Base-by-base conservation (phyloP, 2,329 filamentous ascomycete species). In the Chaetomium globosum region DNA sequence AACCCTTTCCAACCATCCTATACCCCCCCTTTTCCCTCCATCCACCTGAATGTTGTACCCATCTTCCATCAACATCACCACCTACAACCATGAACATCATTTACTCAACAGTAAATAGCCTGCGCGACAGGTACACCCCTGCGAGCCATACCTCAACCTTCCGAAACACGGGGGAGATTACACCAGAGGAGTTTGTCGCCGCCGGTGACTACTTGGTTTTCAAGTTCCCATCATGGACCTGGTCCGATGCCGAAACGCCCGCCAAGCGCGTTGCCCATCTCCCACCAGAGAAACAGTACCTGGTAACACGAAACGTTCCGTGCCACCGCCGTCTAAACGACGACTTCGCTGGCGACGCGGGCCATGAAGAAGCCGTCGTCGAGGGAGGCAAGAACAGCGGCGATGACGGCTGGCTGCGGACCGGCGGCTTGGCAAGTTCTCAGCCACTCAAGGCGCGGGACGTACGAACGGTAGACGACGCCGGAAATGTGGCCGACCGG, bases 211-310 rank as follows among this genome's bases (percentile, higher is more conserved):
- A 98, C 77, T 88, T 99, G 46, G 93, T 97, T 74, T 97, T 96
- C 87, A 98, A 97, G 82, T 99, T 99, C 80, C 95, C 94, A 9
- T 96, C 94, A 65, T 99, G 95, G 95, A 90, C 92, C 58, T 99
- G 95, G 95, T 88, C 90, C 70, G 92, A 95, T 73, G 93, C 94
- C 71, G 91, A 94, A 63, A 87, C 88, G n/a, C 86, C 89, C 1
- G 84, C 86, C 67, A 91, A 92, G 77, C 89, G 93, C 69, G 91
- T 91, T 63, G 81, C 83, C 70, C 91, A 96, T 75, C 87, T 99
- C 4, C 95, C 95, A 0, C 80, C 88, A 0, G 92, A 90, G 59
- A 99, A 98, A 81, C 95, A 99, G 83, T 99, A 93, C 75, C 85
- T 99, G 46, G 90, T 98, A 51, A 97, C 95, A 12, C 90, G 94